Evolutionary conservation across 73 alveolate species (phyloP).

Genomic region (Paramecium sonneborni): DNA sequence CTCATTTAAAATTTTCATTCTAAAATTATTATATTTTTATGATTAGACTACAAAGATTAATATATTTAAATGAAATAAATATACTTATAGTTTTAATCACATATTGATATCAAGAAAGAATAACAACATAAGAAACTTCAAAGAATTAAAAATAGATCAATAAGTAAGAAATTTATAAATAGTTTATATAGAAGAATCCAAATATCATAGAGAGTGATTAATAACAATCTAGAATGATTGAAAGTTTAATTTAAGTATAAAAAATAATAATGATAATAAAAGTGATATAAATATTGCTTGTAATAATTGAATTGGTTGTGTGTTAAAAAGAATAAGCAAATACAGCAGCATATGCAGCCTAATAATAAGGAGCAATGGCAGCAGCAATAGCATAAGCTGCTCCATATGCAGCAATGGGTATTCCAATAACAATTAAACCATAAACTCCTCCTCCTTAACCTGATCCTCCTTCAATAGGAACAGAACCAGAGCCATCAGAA

Average conservation of each 20-base stretch:
- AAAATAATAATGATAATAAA: background rate
- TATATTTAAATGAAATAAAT: too few relatives aligned
- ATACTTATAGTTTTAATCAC: too few relatives aligned
- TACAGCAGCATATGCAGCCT: conserved; percentile 16
- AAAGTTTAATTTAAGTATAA: background rate
- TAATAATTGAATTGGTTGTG: background rate
- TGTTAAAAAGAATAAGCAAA: background rate
- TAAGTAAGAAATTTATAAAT: too few relatives aligned
- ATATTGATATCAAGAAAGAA: too few relatives aligned
- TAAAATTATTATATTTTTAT: too few relatives aligned
- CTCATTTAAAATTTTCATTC: background rate
- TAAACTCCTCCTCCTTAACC: conserved; percentile 44
- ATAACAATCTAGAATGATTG: too few relatives aligned
- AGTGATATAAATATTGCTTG: background rate
- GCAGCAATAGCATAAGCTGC: conserved; percentile 35
- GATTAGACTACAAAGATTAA: too few relatives aligned
- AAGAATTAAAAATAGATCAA: too few relatives aligned
- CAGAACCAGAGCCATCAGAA: conserved; percentile 27
- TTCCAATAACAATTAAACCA: conserved; percentile 30
- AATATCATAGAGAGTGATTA: too few relatives aligned
- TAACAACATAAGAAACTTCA: too few relatives aligned
- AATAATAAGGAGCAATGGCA: background rate
- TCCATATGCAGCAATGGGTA: conserved; percentile 58
- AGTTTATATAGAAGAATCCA: too few relatives aligned
- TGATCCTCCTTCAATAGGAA: conserved; percentile 3